Evolutionary conservation across 164 flowering plant species (phyloP).

Genomic region (Magnolia sinica): DNA sequence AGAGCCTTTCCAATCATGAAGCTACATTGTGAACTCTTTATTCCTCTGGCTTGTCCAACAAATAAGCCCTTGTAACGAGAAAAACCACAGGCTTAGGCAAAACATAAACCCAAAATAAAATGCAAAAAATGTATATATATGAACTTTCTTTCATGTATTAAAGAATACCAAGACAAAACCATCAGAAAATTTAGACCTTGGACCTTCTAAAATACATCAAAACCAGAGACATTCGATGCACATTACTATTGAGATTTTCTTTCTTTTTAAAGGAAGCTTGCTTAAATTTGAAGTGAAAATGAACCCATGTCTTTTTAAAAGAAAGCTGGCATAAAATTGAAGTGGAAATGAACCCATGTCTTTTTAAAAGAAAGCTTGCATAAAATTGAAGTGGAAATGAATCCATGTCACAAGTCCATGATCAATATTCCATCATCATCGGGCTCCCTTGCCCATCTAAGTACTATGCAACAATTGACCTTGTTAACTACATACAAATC

Average conservation of each 20-base stretch:
- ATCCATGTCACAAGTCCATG: no score
- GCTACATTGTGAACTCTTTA: conserved; percentile 68
- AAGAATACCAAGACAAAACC: background rate
- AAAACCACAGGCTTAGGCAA: background rate
- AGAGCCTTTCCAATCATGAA: conserved; percentile 54
- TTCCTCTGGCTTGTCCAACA: conserved; percentile 34
- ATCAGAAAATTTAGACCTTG: no score
- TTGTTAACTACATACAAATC: no score
- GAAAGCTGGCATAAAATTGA: no score
- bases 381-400: no score
- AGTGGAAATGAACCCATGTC: no score
- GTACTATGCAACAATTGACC: no score
- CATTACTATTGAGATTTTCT: background rate
- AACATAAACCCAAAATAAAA: background rate
- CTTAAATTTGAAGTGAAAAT: background rate
- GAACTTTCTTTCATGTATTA: background rate
- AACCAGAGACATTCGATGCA: background rate
- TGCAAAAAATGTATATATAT: background rate
- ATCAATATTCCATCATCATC: no score
- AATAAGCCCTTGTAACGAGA: conserved; percentile 37
- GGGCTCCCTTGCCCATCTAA: no score
- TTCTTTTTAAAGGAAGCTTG: background rate
- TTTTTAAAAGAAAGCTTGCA: no score
- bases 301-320: background rate
- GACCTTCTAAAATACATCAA: no score